Evolutionary conservation across 2,329 filamentous ascomycete genomes (phyloP), one percentile per base, ranked within the genome.

Genomic region (Aspergillus aculeatus): DNA sequence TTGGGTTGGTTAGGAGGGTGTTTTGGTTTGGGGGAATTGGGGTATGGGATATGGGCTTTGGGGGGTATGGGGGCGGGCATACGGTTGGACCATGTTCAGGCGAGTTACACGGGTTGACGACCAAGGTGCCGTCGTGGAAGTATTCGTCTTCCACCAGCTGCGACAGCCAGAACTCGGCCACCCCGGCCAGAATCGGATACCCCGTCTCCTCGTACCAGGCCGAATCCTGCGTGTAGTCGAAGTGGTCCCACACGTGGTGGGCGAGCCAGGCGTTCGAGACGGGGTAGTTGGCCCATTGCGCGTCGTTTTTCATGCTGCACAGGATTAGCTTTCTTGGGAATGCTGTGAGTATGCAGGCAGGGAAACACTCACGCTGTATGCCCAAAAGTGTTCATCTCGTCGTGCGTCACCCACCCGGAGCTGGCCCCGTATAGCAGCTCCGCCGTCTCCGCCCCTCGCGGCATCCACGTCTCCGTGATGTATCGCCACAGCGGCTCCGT

Each of bases 331-430:
- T 12, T 23, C 16, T 7, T 2, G 10, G 4, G 11, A 29, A 1
- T 12, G n/a, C 1, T 12, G 5, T 29, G 11, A 9, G 16, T 10
- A 16, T 26, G 14, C 4, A 9, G 2, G 2, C 5, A 10, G 26
- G 7, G 7, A 10, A 9, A 11, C 32, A 58, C 60, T 50, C 58
- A 64, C 58, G 75, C 83, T 0, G 83, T 84, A 56, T 84, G 80
- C 0, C 84, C 84, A 54, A 84, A 86, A 1, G 83, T 82, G 59
- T 86, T 86, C 67, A 85, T 81, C 67, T 85, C 83, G 61, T 84
- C 77, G 59, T 86, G 83, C 0, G 79, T 75, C 0, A 86, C 82
- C 80, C 83, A 86, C 0, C 84, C 84, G 0, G 73, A 67, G 1
- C 26, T 47, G 3, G 79, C 81, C n/a, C 78, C 77, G 59, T 86